Evolutionary conservation across 2,329 filamentous ascomycete species (phyloP).

Genomic region (Cladophialophora yegresii): DNA sequence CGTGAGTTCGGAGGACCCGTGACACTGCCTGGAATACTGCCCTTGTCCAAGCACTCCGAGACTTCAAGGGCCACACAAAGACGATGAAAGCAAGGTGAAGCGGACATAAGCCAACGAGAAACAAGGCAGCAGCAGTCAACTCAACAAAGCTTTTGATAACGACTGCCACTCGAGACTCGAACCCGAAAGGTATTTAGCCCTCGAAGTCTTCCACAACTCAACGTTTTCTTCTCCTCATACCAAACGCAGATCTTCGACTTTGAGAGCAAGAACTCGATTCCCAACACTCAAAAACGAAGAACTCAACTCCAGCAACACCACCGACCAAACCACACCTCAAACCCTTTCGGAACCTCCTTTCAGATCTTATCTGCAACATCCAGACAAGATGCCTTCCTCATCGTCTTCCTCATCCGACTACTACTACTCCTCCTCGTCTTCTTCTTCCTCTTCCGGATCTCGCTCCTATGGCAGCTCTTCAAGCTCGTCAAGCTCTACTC

Average conservation of each 20-base stretch:
- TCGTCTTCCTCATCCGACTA: background rate
- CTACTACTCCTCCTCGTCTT: background rate
- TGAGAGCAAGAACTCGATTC: background rate
- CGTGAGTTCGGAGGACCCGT: background rate
- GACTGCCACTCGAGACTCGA: background rate
- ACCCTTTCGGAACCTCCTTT: background rate
- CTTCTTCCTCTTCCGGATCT: background rate
- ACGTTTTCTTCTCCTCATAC: background rate
- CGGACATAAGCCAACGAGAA: background rate
- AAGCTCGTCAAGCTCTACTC: background rate
- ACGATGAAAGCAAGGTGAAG: background rate
- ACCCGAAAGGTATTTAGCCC: background rate
- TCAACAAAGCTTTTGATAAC: background rate
- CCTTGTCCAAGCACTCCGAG: background rate
- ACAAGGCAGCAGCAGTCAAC: background rate
- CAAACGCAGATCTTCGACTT: background rate
- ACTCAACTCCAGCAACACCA: background rate
- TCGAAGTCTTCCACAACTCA: background rate
- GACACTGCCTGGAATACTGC: background rate
- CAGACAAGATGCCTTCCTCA: background rate
- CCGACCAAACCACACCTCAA: no score
- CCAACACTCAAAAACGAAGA: background rate
- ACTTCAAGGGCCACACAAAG: background rate
- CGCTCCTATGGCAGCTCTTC: background rate
- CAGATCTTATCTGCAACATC: background rate